Base-by-base conservation (phyloP, 345 rosid species). In the Eucalyptus erythrocorys region DNA sequence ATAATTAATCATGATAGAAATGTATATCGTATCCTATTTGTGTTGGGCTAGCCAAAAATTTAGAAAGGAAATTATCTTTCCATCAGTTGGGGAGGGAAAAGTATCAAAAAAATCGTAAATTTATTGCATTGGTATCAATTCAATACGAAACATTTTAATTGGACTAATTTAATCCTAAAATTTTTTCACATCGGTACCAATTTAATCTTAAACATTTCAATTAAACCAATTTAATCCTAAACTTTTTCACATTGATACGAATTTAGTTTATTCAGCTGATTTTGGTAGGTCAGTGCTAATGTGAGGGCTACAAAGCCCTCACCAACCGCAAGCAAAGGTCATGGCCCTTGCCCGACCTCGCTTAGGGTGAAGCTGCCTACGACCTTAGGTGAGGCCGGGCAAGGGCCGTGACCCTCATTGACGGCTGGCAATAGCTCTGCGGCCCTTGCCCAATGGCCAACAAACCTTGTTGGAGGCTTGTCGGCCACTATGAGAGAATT, bases 381-480 rank as follows among this genome's bases (percentile, higher is more conserved):
- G n/a, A n/a, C n/a, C n/a, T n/a, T n/a, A n/a, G n/a, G n/a, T n/a
- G 1, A 51, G 57, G 57, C 2, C 2, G 0, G 2, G 24, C 57
- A 51, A 51, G 57, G 57, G 57, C 0, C 0, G 2, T n/a, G 10
- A 51, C 10, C 57, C 26, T 51, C 0, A 5, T 2, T 7, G 0
- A 5, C 26, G 1, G 10, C 21, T 51, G 57, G 10, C 21, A 0
- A 51, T 24, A 10, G 57, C 57, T 51, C 21, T 0, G 0, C 0
- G 0, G 57, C 10, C 57, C 57, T 51, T 26, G 0, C 57, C 57
- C 9, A 51, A 51, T 51, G 1, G 57, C 24, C 4, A 0, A 0
- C 24, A 0, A 51, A 51, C 57, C 57, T 51, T 0, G 0, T 0
- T 0, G 5, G 5, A 21, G 26, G 57, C 57, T 51, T 0, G 24